Evolutionary conservation across 1,139 yeast genomes (phyloP), one percentile per base, ranked within the genome.

Genomic region (Geotrichum carabidarum): DNA sequence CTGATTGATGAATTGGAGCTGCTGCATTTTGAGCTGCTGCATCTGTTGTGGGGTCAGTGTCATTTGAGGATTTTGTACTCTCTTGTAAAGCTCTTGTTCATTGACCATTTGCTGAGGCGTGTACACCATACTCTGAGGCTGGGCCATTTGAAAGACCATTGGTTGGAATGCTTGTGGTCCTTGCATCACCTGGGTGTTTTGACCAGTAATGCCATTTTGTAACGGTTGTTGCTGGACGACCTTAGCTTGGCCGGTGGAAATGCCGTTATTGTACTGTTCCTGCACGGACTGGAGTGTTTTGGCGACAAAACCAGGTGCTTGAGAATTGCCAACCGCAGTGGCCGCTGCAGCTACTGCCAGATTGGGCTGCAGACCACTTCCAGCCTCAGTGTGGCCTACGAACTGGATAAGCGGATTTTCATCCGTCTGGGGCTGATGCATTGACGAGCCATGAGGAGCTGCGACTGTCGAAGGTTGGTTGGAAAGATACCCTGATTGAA

Each of bases 161-260:
- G 27, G 27, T 22, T 22, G 27, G 27, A 22, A 22, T 22, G 27
- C 27, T 22, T 22, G 27, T 22, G 27, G 27, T 22, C 27, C 27
- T 22, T 22, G 40, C 2, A 37, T 37, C 17, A 37, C 40, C 2
- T 14, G 40, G 32, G 11, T 50, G 14, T 36, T 46, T 30, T 32
- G 47, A 15, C 2, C 41, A 4, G n/a, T 46, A 3, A n/a, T 37
- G 61, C 64, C 55, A 17, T 37, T 17, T 44, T 34, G 43, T 40
- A 38, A 48, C 7, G 22, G 43, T 14, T n/a, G 48, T 15, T 41
- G 51, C 34, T 41, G 51, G 7, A 27, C 45, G 17, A 38, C 17
- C 35, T 43, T 40, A n/a, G 30, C 51, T 9, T 44, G 14, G n/a
- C 41, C 38, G 8, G 44, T 11, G 14, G 51, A 47, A 30, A 47